Evolutionary conservation across 192 early-diverging fungal species (phyloP).

Genomic region (Umbelopsis sp.): DNA sequence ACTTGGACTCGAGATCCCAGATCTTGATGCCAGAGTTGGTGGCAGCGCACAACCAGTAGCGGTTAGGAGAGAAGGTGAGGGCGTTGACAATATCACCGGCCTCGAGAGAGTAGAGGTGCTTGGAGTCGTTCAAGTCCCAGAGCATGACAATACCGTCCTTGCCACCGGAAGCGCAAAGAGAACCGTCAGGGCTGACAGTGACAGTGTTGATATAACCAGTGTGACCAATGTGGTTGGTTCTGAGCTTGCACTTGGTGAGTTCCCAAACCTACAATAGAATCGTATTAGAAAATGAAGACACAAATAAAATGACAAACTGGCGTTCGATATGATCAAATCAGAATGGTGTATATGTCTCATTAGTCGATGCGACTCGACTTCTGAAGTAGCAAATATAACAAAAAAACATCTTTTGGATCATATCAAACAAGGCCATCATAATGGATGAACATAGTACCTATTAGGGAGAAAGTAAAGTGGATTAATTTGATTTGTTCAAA

Average conservation of each 20-base stretch:
- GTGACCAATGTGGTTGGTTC: conserved; percentile 99
- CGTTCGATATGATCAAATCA: conserved; percentile 4
- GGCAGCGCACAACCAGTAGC: conserved; percentile 99
- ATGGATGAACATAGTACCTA: not conserved
- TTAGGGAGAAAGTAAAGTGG: not conserved
- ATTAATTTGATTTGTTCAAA: not conserved
- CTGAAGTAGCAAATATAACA: conserved; percentile 20
- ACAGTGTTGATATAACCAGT: conserved; percentile 97
- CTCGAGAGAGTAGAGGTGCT: conserved; percentile 99
- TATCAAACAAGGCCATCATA: not conserved
- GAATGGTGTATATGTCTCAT: conserved; percentile 20
- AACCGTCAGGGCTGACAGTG: conserved; percentile 92
- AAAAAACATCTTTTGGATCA: conserved; percentile 14
- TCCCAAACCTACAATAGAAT: conserved; percentile 79
- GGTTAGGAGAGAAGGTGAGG: conserved; percentile 98
- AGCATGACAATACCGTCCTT: conserved; percentile 99
- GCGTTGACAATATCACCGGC: conserved; percentile 96
- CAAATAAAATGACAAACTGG: not conserved
- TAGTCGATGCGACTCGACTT: not conserved
- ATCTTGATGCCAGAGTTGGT: conserved; percentile 96
- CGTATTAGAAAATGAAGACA: not conserved
- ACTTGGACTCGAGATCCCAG: conserved; percentile 99
- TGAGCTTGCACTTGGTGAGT: conserved; percentile 96
- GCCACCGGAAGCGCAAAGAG: conserved; percentile 99
- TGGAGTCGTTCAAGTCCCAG: conserved; percentile 99